These are phyloP conservation scores for Penicillium sp. DNA, from an alignment of 2,329 filamentous ascomycete genomes.

Conservation along the genomic window DNA sequence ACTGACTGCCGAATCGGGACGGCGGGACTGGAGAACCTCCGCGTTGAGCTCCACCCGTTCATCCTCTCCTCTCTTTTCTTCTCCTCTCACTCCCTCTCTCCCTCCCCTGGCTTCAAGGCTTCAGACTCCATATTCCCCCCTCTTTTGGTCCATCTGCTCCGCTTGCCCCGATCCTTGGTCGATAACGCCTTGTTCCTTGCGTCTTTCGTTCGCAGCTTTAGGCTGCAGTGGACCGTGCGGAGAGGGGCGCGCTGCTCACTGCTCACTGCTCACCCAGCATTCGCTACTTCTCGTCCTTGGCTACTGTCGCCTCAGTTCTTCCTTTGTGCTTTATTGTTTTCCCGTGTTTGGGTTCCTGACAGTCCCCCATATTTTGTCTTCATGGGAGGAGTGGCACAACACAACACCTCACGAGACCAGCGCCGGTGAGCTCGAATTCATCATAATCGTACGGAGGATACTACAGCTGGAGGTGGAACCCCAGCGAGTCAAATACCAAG, in stretches of 20 bases:
- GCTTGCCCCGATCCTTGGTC: not conserved
- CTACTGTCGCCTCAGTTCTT: not conserved
- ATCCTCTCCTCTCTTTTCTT: not conserved
- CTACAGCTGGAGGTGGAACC: not conserved
- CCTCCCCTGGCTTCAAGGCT: not conserved
- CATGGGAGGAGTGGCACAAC: not conserved
- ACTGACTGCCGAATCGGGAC: too few relatives aligned
- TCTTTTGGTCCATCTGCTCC: not conserved
- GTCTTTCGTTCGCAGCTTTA: conserved; percentile 53
- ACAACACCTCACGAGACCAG: conserved; percentile 3
- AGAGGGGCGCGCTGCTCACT: conserved; percentile 4
- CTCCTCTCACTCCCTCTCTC: not conserved
- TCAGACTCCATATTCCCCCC: not conserved
- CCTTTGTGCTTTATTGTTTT: not conserved
- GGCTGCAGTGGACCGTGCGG: conserved; percentile 17
- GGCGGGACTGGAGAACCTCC: too few relatives aligned
- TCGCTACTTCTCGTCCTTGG: not conserved
- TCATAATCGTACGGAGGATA: not conserved
- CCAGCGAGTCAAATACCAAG: not conserved
- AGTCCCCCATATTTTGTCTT: not conserved
- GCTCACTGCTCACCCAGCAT: not conserved
- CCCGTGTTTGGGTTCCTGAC: too few relatives aligned
- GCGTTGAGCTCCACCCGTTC: too few relatives aligned
- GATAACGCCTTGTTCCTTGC: conserved; percentile 2
- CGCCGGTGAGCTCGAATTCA: conserved; percentile 31